These are phyloP conservation scores for Orychophragmus violaceus DNA, from an alignment of 345 rosid species.

Conservation along the genomic window DNA sequence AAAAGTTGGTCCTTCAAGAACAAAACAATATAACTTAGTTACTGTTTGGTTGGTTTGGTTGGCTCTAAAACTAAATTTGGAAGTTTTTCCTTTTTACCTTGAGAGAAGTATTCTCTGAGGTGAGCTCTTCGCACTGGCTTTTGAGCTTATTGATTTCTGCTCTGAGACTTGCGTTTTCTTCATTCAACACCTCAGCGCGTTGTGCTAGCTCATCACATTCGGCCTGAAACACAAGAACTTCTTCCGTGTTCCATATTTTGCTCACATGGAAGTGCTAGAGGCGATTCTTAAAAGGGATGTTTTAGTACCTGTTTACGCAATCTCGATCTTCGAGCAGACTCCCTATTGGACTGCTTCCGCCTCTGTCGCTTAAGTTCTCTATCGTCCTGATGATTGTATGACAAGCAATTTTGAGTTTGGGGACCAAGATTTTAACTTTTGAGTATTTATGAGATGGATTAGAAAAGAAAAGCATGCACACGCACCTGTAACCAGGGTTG, in stretches of 20 bases:
- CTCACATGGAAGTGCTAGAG: neutral
- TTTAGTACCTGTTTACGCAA: slow-evolving; percentile 91
- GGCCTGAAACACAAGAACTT: slow-evolving; percentile 53
- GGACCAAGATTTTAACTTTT: neutral
- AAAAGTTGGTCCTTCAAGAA: slow-evolving; percentile 68
- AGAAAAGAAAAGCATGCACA: neutral
- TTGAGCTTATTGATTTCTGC: slow-evolving; percentile 74
- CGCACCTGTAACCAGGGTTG: slow-evolving; percentile 86
- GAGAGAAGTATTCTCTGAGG: slow-evolving; percentile 64
- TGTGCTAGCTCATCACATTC: slow-evolving; percentile 97
- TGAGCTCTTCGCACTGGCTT: slow-evolving; percentile 74
- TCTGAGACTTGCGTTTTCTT: slow-evolving; percentile 76
- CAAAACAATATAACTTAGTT: neutral
- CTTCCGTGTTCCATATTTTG: slow-evolving; percentile 14
- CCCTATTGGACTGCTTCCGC: slow-evolving; percentile 97
- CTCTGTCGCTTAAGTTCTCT: slow-evolving; percentile 90
- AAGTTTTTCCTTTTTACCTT: slow-evolving; percentile 41
- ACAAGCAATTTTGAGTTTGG: neutral
- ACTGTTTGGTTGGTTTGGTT: neutral
- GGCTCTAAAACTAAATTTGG: neutral
- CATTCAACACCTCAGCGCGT: slow-evolving; percentile 73
- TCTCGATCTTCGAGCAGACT: slow-evolving; percentile 95
- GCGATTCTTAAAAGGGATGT: neutral
- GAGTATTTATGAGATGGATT: neutral
- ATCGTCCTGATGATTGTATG: slow-evolving; percentile 56